Conservation (phyloP, 768 basidiomycete genomes). For the Cytidiella melzeri region DNA sequence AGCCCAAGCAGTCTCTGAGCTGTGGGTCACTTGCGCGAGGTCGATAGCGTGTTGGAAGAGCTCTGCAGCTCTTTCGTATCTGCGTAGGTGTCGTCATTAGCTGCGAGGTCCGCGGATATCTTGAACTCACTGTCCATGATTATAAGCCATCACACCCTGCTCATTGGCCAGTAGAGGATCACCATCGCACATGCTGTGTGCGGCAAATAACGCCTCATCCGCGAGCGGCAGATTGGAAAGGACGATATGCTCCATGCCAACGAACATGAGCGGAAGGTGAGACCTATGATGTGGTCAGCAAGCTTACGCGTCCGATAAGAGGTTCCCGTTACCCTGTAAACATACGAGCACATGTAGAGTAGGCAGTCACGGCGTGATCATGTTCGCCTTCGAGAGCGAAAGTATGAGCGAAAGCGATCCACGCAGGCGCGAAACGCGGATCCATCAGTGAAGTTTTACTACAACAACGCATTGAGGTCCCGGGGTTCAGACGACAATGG, state of each 20-base stretch:
- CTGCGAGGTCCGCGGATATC: too few species aligned
- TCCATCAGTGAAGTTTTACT: conserved; percentile 98
- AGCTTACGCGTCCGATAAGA: too few species aligned
- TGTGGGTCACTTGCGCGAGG: conserved; percentile 81
- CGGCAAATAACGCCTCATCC: conserved; percentile 82
- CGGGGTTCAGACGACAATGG: not conserved
- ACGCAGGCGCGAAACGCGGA: conserved; percentile 91
- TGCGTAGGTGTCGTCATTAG: too few species aligned
- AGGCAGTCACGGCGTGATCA: conserved; percentile 96
- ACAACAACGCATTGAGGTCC: not conserved
- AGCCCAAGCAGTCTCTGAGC: conserved; percentile 79
- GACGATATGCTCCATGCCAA: conserved; percentile 97
- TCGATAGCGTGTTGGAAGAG: conserved; percentile 73
- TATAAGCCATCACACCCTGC: conserved; percentile 87
- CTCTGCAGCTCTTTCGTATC: conserved; percentile 64
- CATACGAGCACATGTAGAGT: conserved; percentile 93
- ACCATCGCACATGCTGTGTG: conserved; percentile 71
- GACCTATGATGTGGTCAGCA: conserved; percentile 49
- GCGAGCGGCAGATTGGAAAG: conserved; percentile 78
- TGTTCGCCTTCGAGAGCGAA: conserved; percentile 98
- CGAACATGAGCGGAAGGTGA: conserved; percentile 90
- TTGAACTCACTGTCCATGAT: conserved; percentile 71
- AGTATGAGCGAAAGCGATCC: conserved; percentile 97
- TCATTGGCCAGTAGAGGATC: conserved; percentile 93
- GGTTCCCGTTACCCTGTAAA: conserved; percentile 74